Evolutionary conservation across 2,329 filamentous ascomycete genomes (phyloP).

Genomic region (Cytospora mali): DNA sequence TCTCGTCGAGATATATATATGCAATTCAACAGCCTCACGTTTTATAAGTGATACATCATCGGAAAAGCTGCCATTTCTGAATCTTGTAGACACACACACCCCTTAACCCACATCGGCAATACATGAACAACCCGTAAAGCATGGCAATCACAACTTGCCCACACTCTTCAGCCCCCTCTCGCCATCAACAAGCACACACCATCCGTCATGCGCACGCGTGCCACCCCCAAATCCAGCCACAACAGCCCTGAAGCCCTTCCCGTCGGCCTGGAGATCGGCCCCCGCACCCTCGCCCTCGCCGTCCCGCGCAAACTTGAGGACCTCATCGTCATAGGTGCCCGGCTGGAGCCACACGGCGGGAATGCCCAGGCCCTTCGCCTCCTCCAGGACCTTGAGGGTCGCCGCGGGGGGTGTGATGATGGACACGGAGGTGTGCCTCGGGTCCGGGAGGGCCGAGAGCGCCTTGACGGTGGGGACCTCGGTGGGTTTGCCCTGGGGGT

Average conservation of each 20-base stretch:
- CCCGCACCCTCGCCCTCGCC: slow-evolving; percentile 45
- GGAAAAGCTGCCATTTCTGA: neutral
- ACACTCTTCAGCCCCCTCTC: slow-evolving; percentile 62
- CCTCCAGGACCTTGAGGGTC: slow-evolving; percentile 72
- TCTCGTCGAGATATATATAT: neutral
- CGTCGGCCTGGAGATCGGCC: slow-evolving; percentile 30
- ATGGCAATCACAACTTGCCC: slow-evolving; percentile 51
- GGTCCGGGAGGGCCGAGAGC: slow-evolving; percentile 65
- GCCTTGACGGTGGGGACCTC: slow-evolving; percentile 67
- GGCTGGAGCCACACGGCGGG: slow-evolving; percentile 87
- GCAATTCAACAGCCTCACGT: neutral
- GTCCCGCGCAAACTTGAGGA: slow-evolving; percentile 67
- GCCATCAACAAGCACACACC: slow-evolving; percentile 87
- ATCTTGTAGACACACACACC: too few species aligned
- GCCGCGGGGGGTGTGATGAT: slow-evolving; percentile 84
- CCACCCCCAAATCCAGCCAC: slow-evolving; percentile 65
- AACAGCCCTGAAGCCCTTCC: slow-evolving; percentile 63
- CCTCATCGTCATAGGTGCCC: slow-evolving; percentile 79
- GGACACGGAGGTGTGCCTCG: slow-evolving; percentile 73
- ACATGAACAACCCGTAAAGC: too few species aligned
- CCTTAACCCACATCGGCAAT: neutral
- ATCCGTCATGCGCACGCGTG: slow-evolving; percentile 66
- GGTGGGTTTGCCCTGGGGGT: slow-evolving; percentile 38
- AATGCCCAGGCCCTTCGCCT: slow-evolving; percentile 74
- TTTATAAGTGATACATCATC: neutral